Evolutionary conservation across 2,329 filamentous ascomycete species (phyloP).

Genomic region (Alternaria gansuensis): DNA sequence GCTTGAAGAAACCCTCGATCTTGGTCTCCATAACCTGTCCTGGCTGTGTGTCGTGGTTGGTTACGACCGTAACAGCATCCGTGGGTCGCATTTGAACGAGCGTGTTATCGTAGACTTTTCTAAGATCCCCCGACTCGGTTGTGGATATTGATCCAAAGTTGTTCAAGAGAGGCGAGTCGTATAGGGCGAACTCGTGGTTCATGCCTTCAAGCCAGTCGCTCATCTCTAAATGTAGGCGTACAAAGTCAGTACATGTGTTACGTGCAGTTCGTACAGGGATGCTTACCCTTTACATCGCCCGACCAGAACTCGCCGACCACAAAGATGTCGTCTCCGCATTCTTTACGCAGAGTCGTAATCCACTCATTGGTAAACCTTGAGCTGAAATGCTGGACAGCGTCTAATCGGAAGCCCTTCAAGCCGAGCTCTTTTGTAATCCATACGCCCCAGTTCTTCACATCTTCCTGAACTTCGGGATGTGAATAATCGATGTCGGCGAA

Average conservation of each 20-base stretch:
- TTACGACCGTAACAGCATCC: slow-evolving; percentile 72
- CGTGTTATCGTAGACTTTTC: slow-evolving; percentile 69
- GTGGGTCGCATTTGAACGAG: slow-evolving; percentile 64
- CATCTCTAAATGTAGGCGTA: too few species aligned
- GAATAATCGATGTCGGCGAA: slow-evolving; percentile 74
- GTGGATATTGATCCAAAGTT: slow-evolving; percentile 71
- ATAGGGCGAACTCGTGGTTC: slow-evolving; percentile 65
- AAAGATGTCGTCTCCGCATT: slow-evolving; percentile 65
- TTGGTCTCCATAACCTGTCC: slow-evolving; percentile 70
- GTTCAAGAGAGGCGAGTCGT: slow-evolving; percentile 74
- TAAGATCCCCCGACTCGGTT: slow-evolving; percentile 66
- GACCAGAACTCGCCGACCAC: slow-evolving; percentile 76
- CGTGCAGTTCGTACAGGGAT: too few species aligned
- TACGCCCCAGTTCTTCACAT: slow-evolving; percentile 70
- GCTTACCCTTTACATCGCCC: slow-evolving; percentile 63
- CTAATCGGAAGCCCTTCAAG: slow-evolving; percentile 72
- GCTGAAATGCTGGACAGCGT: slow-evolving; percentile 77
- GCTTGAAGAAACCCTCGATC: slow-evolving; percentile 73
- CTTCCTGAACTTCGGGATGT: slow-evolving; percentile 66
- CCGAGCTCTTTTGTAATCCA: slow-evolving; percentile 71
- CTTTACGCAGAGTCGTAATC: slow-evolving; percentile 62
- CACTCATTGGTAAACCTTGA: slow-evolving; percentile 73
- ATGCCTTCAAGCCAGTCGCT: slow-evolving; percentile 66
- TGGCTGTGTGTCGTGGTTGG: slow-evolving; percentile 75
- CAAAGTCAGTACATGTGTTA: too few species aligned